Evolutionary conservation across 2,329 filamentous ascomycete genomes (phyloP).

Genomic region (Apiospora marii): DNA sequence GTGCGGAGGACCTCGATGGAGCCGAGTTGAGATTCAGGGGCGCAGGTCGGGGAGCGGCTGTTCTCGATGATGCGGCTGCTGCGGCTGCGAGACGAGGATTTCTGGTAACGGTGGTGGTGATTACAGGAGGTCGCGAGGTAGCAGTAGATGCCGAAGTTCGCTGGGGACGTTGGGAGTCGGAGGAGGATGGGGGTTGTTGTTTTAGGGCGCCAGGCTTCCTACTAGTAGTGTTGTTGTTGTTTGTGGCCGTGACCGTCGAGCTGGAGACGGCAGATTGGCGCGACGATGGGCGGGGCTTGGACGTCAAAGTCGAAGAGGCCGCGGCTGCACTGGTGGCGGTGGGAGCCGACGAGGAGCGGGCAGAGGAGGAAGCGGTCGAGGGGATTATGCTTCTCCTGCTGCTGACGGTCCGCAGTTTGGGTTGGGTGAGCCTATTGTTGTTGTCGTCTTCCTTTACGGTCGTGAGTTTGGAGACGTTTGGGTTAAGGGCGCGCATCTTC

Average conservation of each 20-base stretch:
- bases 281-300: slow-evolving; percentile 28
- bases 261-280: slow-evolving; percentile 27
- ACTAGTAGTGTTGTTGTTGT: slow-evolving; percentile 10
- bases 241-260: slow-evolving; percentile 22
- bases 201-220: slow-evolving; percentile 1
- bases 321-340: slow-evolving; percentile 13
- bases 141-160: neutral
- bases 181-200: neutral
- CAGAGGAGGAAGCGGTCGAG: neutral
- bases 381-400: slow-evolving; percentile 5
- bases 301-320: slow-evolving; percentile 2
- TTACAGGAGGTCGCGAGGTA: slow-evolving; percentile 18
- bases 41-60: neutral
- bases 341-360: slow-evolving; percentile 6
- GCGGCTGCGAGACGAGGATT: slow-evolving; percentile 23
- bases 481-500: slow-evolving; percentile 24
- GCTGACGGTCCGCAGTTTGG: slow-evolving; percentile 12
- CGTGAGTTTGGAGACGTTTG: slow-evolving; percentile 24
- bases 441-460: slow-evolving; percentile 18
- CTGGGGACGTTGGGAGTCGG: slow-evolving; percentile 1
- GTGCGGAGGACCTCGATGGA: neutral
- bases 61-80: slow-evolving; percentile 16
- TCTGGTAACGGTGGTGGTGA: slow-evolving; percentile 26
- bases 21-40: slow-evolving; percentile 14
- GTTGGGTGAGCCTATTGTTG: slow-evolving; percentile 16